phyloP scores from a whole-genome alignment of 2,329 filamentous ascomycete species.

The Fusarium keratoplasticum region DNA sequence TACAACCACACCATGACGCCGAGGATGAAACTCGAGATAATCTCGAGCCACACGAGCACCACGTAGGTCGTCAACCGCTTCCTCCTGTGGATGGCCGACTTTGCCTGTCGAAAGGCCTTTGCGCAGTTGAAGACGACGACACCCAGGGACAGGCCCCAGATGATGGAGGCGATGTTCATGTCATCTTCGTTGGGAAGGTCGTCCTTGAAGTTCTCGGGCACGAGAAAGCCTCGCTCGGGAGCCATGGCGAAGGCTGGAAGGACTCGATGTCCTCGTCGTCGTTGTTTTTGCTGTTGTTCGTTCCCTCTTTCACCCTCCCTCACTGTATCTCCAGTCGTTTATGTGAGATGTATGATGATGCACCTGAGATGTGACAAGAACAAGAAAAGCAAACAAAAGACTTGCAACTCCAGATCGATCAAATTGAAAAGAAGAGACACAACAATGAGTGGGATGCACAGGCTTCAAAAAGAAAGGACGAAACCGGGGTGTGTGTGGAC shows the following conservation, averaged over 20 bases:
- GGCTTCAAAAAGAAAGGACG: conserved; percentile 12
- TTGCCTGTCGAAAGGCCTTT: conserved; percentile 37
- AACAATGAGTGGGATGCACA: conserved; percentile 1
- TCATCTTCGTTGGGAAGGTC: conserved; percentile 23
- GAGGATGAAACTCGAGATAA: conserved; percentile 34
- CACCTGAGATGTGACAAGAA: conserved; percentile 2
- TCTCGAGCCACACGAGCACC: conserved; percentile 34
- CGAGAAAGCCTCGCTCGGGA: conserved; percentile 34
- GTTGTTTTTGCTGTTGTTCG: background rate
- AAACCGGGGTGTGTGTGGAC: background rate
- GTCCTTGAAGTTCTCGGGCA: conserved; percentile 28
- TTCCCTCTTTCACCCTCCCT: background rate
- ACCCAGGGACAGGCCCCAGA: conserved; percentile 40
- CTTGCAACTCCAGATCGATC: conserved; percentile 2
- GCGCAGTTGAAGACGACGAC: conserved; percentile 37
- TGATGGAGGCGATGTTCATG: conserved; percentile 40
- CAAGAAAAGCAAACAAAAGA: background rate
- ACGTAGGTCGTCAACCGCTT: conserved; percentile 36
- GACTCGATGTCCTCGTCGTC: background rate
- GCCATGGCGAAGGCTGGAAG: conserved; percentile 3
- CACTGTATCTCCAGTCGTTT: too few species aligned
- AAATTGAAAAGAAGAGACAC: background rate
- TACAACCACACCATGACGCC: conserved; percentile 40
- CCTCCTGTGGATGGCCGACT: conserved; percentile 23
- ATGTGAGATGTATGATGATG: background rate